Evolutionary conservation across 306 rosid species (phyloP), one percentile per base, ranked within the genome.

Genomic region (Erythrophleum fordii): DNA sequence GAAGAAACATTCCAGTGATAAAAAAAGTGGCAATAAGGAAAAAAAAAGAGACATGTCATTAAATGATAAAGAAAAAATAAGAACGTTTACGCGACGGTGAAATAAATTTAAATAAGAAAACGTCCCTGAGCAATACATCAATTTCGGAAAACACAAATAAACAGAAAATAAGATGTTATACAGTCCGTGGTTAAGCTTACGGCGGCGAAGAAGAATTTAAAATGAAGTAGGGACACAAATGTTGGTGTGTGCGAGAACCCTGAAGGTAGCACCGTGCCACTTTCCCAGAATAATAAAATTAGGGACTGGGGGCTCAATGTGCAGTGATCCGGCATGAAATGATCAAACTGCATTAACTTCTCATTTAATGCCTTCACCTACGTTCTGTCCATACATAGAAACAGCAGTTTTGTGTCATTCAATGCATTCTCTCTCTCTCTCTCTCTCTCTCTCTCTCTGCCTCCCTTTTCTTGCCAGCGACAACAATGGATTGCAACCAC

Each of bases 281-380:
- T 1, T 20, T 34, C n/a, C 46, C 2, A 35, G 22, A 28, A 17
- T 0, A 22, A 12, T 59, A 35, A 39, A 58, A 37, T 39, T 55
- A 17, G 65, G 69, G 80, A 64, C 39, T 75, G 86, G 73, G 66
- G 77, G 78, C 75, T 68, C 25, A 83, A 81, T 53, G 49, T 73
- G 82, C 69, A 73, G 72, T 75, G 75, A 77, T 77, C 78, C 82
- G 83, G 87, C 92, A 87, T 86, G 95, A 86, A 89, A 89, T 84
- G 77, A 86, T 88, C 72, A 85, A 89, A 84, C 60, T 52, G 88
- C 94, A 93, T 89, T 93, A 41, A 93, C 91, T 88, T 81, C 79
- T 83, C 93, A 93, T 86, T 93, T 89, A 91, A 44, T 91, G 93
- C 49, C 53, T 79, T 84, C 95, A 92, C 91, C 97, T 70, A 88